Percentiles rank a stretch among this genome's conserved stretches.
phyloP scores from a whole-genome alignment of 2,329 filamentous ascomycete genomes.

The Paecilomyces variotii region DNA sequence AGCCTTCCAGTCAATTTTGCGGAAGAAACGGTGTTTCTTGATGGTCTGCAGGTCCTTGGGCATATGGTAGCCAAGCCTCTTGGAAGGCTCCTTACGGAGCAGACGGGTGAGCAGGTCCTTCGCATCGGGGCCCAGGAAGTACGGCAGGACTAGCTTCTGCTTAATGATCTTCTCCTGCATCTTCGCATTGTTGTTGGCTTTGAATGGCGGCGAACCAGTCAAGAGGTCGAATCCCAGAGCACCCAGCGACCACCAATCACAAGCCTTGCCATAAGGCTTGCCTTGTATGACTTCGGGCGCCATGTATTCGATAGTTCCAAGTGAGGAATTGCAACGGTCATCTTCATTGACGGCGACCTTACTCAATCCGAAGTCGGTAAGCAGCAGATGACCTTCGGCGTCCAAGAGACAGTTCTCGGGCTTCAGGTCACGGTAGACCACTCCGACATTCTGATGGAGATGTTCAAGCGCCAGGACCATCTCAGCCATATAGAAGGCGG shows the following conservation, averaged over 20 bases:
- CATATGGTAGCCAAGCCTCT: slow-evolving; percentile 82
- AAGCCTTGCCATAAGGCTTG: slow-evolving; percentile 82
- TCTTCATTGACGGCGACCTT: slow-evolving; percentile 76
- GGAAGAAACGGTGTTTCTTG: slow-evolving; percentile 93
- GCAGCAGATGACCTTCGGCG: slow-evolving; percentile 78
- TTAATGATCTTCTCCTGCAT: slow-evolving; percentile 94
- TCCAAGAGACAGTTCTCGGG: slow-evolving; percentile 96
- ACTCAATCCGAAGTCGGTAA: slow-evolving; percentile 94
- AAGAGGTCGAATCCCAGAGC: slow-evolving; percentile 87
- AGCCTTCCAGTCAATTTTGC: slow-evolving; percentile 89
- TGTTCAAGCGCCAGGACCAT: slow-evolving; percentile 92
- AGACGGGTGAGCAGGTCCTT: slow-evolving; percentile 89
- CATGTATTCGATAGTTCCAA: slow-evolving; percentile 98
- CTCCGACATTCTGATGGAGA: slow-evolving; percentile 82
- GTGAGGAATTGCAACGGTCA: slow-evolving; percentile 72
- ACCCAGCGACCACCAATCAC: slow-evolving; percentile 98
- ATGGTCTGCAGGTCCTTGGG: slow-evolving; percentile 77
- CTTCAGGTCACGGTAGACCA: slow-evolving; percentile 95
- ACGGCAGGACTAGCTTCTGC: slow-evolving; percentile 81
- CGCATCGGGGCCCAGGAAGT: slow-evolving; percentile 82
- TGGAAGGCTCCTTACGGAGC: slow-evolving; percentile 82
- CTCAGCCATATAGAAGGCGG: slow-evolving; percentile 97
- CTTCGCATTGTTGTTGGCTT: slow-evolving; percentile 83
- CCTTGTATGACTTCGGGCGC: slow-evolving; percentile 88
- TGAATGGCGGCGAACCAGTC: slow-evolving; percentile 86